phyloP scores from a whole-genome alignment of 2,329 filamentous ascomycete genomes.

The Hymenoscyphus fraxineus region DNA sequence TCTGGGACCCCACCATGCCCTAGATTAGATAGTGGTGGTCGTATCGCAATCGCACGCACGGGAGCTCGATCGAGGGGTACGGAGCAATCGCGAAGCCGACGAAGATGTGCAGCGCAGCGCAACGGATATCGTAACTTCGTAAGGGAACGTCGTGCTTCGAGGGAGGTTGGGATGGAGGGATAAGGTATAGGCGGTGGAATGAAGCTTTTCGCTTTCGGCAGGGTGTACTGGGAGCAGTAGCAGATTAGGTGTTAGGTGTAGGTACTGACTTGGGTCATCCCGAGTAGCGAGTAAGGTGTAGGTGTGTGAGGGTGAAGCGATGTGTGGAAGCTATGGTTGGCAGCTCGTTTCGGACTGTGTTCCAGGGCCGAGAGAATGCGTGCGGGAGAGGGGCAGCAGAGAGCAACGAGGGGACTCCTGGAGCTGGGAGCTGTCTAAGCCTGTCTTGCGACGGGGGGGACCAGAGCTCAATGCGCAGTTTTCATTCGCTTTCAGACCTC shows the following conservation, averaged over 20 bases:
- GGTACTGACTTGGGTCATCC: neutral
- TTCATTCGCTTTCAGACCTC: too few species aligned
- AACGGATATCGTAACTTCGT: neutral
- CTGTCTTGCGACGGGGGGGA: too few species aligned
- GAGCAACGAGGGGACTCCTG: neutral
- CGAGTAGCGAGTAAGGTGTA: conserved; percentile 8
- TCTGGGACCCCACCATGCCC: conserved; percentile 50
- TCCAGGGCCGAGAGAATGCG: conserved; percentile 4
- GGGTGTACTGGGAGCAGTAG: neutral
- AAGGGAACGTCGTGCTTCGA: neutral
- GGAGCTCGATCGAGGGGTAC: conserved; percentile 13
- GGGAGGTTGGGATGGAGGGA: neutral
- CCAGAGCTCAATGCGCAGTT: too few species aligned
- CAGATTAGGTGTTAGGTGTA: neutral
- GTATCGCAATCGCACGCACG: conserved; percentile 24
- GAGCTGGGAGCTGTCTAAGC: neutral
- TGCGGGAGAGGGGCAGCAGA: conserved; percentile 2
- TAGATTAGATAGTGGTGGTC: conserved; percentile 24
- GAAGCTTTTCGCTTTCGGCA: neutral
- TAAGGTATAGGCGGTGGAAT: neutral
- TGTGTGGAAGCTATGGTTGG: conserved; percentile 7
- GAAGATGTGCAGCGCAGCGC: conserved; percentile 3
- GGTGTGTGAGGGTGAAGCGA: conserved; percentile 2
- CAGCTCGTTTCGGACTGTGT: conserved; percentile 7
- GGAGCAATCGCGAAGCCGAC: neutral